Conservation (phyloP, 306 rosid species). For the Prunus padus region DNA sequence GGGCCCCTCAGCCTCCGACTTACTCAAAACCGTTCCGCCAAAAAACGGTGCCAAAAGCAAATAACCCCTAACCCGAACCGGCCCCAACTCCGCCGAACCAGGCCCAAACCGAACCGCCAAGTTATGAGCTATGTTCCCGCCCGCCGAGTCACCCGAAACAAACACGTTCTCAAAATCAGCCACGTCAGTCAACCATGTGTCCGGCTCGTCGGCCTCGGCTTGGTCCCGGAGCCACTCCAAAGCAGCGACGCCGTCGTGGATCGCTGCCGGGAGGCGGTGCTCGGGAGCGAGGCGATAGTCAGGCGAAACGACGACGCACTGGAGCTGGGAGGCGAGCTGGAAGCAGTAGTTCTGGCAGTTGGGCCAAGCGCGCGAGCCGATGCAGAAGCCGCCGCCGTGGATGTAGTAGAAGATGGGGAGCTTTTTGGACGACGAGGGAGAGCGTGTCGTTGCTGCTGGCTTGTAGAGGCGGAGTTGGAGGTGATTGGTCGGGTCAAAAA, state of each 20-base stretch:
- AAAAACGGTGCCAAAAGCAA: slow-evolving; percentile 77
- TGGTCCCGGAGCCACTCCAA: slow-evolving; percentile 66
- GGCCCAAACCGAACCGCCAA: slow-evolving; percentile 52
- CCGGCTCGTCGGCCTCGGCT: slow-evolving; percentile 44
- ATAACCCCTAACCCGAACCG: slow-evolving; percentile 63
- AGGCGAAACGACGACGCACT: slow-evolving; percentile 51
- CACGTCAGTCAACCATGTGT: slow-evolving; percentile 58
- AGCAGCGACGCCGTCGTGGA: slow-evolving; percentile 63
- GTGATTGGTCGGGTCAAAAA: slow-evolving; percentile 40
- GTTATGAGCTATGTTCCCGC: slow-evolving; percentile 72
- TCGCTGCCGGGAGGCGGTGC: slow-evolving; percentile 66
- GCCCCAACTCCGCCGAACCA: slow-evolving; percentile 47
- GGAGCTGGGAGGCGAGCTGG: slow-evolving; percentile 51
- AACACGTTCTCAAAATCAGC: slow-evolving; percentile 66
- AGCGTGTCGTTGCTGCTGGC: slow-evolving; percentile 31
- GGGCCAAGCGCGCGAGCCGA: slow-evolving; percentile 92
- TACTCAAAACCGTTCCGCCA: slow-evolving; percentile 53
- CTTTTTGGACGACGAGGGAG: slow-evolving; percentile 24
- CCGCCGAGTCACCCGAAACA: slow-evolving; percentile 83
- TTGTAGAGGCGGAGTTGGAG: slow-evolving; percentile 79
- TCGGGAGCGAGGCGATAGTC: slow-evolving; percentile 89
- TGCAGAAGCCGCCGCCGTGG: slow-evolving; percentile 95
- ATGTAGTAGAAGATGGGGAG: slow-evolving; percentile 71
- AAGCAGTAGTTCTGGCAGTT: slow-evolving; percentile 80
- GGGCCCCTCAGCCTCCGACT: slow-evolving; percentile 70